Conservation (phyloP, 164 flowering plant species). For the Paratinospora sagittata region DNA sequence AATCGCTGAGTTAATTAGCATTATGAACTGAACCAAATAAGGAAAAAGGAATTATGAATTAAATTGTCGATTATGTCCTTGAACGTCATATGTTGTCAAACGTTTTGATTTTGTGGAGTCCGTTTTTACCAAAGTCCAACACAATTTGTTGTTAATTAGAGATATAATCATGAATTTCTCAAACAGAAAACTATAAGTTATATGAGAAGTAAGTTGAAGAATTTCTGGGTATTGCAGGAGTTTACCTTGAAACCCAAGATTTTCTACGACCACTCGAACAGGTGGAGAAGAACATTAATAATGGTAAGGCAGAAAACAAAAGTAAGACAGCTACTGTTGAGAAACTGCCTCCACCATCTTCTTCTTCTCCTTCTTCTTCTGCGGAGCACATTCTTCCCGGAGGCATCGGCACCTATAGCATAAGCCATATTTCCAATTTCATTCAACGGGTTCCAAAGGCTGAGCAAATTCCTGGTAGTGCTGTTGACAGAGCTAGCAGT, state of each 20-base stretch:
- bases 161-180: too few relatives aligned
- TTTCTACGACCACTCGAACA: constrained; percentile 74
- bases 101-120: too few relatives aligned
- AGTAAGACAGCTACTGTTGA: constrained; percentile 24
- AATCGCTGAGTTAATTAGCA: too few relatives aligned
- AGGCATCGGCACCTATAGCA: constrained; percentile 87
- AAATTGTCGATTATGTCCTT: too few relatives aligned
- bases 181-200: too few relatives aligned
- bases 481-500: constrained; percentile 36
- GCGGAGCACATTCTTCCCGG: constrained; percentile 79
- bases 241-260: constrained; percentile 66
- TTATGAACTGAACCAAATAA: too few relatives aligned
- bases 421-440: constrained; percentile 58
- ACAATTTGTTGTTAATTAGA: too few relatives aligned
- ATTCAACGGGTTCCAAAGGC: constrained; percentile 48
- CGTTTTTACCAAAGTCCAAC: too few relatives aligned
- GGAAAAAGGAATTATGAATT: too few relatives aligned
- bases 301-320: constrained; percentile 41
- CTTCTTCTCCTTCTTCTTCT: constrained; percentile 38
- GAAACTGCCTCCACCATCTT: constrained; percentile 30
- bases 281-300: constrained; percentile 31
- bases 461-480: constrained; percentile 25
- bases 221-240: constrained; percentile 31
- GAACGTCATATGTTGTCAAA: too few relatives aligned
- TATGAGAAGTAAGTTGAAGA: too few relatives aligned